Evolutionary conservation across 169 alveolate species (phyloP).

Genomic region (Cyclospora cayetanensis): DNA sequence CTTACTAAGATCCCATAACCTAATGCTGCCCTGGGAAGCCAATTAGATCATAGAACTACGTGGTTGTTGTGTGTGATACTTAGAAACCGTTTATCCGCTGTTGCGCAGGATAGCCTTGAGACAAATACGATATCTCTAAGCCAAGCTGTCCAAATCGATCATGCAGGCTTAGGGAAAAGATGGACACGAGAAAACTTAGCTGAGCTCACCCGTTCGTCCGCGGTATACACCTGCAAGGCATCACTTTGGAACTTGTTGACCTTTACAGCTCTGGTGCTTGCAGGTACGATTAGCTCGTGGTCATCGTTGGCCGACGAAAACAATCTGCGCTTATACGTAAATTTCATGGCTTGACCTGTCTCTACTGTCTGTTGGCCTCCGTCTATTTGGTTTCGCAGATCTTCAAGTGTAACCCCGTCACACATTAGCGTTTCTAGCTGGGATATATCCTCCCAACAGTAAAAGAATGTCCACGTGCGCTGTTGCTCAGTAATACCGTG

Average conservation of each 20-base stretch:
- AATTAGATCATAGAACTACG: too few species aligned
- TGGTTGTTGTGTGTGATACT: too few species aligned
- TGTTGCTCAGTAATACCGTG: not conserved
- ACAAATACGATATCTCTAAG: too few species aligned
- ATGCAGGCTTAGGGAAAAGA: too few species aligned
- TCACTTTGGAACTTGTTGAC: conserved; percentile 13
- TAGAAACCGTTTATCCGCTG: too few species aligned
- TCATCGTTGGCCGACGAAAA: not conserved
- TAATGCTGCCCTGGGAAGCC: conserved; percentile 3
- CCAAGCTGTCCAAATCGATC: too few species aligned
- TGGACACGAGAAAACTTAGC: too few species aligned
- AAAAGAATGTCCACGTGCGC: conserved; percentile 29
- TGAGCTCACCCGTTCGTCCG: conserved; percentile 42
- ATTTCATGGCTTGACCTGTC: not conserved
- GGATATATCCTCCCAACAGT: conserved; percentile 63
- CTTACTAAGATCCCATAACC: conserved; percentile 43
- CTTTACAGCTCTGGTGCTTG: not conserved
- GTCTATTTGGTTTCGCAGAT: not conserved
- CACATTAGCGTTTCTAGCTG: conserved; percentile 13
- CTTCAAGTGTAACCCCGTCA: conserved; percentile 33
- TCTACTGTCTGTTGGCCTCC: not conserved
- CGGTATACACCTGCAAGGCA: conserved; percentile 38
- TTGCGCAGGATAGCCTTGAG: too few species aligned
- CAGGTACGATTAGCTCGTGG: not conserved
- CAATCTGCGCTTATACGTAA: conserved; percentile 40